Base-by-base conservation (phyloP, 768 basidiomycete species). In the Russula ochroleuca region DNA sequence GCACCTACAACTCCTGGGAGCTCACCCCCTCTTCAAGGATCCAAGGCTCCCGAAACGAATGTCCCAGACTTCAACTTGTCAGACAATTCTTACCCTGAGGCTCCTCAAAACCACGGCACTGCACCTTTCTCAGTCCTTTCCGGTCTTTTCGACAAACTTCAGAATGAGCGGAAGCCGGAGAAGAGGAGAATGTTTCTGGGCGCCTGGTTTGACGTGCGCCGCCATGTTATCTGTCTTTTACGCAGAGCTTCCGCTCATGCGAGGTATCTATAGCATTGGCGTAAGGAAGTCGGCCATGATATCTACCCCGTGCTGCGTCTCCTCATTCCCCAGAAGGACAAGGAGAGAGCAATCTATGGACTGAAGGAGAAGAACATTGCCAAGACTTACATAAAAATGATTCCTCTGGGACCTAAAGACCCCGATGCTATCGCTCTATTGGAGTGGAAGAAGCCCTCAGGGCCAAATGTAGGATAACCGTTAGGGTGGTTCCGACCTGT, bases 301-400 rank as follows among this genome's bases (percentile, higher is more conserved):
- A 74, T 99, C 38, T 98, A 90, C 73, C 95, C 96, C 5, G 85
- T 94, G 35, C 78, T 98, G 53, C 85, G 94, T 37, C 80, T 99
- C 23, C 79, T 99, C 57, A 79, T 99, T 45, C 97, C 97, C 7
- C 95, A 98, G 94, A 92, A 97, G 83, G 97, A 98, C 73, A 83
- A 88, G 38, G 93, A 98, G 66, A 85, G 97, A 58, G 83, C 92
- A 0, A 87, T 94, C 0, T 99, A 98, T 73, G 92, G 94, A 15
- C 75, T 97, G 68, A 99, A 99, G 73, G 97, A 99, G 78, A 90
- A 90, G 76, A 91, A 90, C 71, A 77, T 99, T 3, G 95, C 94
- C 5, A 98, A 94, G 74, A 85, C 85, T 11, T 97, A 95, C 72
- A 92, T 96, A 77, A 87, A 89, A 65, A 81, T 95, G 2, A 89